phyloP scores from a whole-genome alignment of 306 rosid species.

The Begonia peltatifolia region DNA sequence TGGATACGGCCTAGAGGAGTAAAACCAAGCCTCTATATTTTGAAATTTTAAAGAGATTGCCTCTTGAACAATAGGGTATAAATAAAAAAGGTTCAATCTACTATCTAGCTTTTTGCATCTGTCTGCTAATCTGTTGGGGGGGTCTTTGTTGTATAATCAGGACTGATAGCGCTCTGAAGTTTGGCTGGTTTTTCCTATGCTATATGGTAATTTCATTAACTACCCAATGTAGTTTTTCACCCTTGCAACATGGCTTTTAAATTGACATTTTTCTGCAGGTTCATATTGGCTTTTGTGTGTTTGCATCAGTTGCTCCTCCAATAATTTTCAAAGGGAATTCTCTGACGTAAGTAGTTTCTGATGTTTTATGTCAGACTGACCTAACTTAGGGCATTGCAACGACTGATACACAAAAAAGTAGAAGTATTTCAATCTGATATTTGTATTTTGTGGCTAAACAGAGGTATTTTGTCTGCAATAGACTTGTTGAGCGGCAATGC shows the following conservation, averaged over 20 bases:
- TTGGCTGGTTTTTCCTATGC: constrained; percentile 71
- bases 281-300: constrained; percentile 77
- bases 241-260: constrained; percentile 13
- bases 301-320: constrained; percentile 79
- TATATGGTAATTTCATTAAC: constrained; percentile 38
- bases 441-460: constrained; percentile 24
- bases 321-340: constrained; percentile 70
- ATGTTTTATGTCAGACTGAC: not conserved
- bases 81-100: not conserved
- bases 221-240: constrained; percentile 10
- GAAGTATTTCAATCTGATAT: constrained; percentile 14
- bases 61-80: too few relatives aligned
- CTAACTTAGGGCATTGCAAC: too few relatives aligned
- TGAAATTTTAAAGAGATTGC: too few relatives aligned
- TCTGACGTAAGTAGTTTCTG: constrained; percentile 52
- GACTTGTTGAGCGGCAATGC: constrained; percentile 31
- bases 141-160: constrained; percentile 22
- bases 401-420: not conserved
- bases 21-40: too few relatives aligned
- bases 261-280: constrained; percentile 33
- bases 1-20: too few relatives aligned
- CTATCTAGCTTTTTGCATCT: not conserved
- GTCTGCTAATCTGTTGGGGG: not conserved
- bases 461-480: constrained; percentile 78
- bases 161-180: constrained; percentile 92